Base-by-base conservation (phyloP, 139 green algal genomes). In the Closterium sp. region DNA sequence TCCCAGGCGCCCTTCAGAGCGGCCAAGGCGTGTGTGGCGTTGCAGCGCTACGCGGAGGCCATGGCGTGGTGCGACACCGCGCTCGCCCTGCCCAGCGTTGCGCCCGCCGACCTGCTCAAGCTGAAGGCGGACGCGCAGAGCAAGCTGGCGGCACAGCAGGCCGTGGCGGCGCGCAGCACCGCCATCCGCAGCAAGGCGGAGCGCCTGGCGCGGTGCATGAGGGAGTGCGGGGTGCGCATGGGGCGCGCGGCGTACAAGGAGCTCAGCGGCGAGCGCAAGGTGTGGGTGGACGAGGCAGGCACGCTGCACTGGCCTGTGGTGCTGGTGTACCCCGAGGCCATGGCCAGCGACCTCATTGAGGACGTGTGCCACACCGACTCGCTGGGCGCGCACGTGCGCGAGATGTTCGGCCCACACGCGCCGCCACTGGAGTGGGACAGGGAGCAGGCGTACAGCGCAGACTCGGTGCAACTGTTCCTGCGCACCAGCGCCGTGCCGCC, bases 281-380 rank as follows among this genome's bases (percentile, higher is more conserved):
- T 97, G 5, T 88, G 66, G 19, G 36, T 98, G 34, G 94, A 97
- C 84, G 33, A 31, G 21, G 31, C 7, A 19, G 88, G 34, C 0
- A 1, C 31, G n/a, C 12, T 94, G 87, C 95, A 96, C 89, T 99
- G 96, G 96, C 97, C 97, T 0, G 95, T 97, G 81, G 69, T 99
- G 90, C 95, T 99, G 84, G 93, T 98, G 81, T 99, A 99, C 93
- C 96, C 96, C 0, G 97, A 99, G 91, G 92, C 85, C 38, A 96
- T 96, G 95, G 93, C 96, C 91, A 96, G 94, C 66, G 97, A 99
- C 85, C 90, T 96, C 33, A 94, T 99, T 30, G 94, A 99, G 91
- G 97, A 97, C 55, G 95, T 96, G 16, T 87, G 84, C 12, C 97
- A 99, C 92, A 89, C 93, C 6, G 96, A 98, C 91, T 90, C 85